phyloP scores from a whole-genome alignment of 176 grass and related monocot genomes.

The Triticum timopheevii region DNA sequence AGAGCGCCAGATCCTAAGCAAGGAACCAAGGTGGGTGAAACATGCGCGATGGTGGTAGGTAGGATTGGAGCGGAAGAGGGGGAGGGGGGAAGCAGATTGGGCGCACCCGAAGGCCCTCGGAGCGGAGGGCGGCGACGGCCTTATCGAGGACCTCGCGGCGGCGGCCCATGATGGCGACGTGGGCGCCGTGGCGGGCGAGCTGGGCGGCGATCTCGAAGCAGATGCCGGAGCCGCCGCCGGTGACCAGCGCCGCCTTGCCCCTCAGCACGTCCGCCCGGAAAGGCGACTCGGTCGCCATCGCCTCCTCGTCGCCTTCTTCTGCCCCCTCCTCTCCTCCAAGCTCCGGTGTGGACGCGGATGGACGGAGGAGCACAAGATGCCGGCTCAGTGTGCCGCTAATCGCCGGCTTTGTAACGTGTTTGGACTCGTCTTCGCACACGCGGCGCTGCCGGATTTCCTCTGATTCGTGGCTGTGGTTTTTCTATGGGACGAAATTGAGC shows the following conservation, averaged over 20 bases:
- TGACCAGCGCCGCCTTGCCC: conserved; percentile 80
- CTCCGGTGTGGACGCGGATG: not conserved
- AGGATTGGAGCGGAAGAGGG: not conserved
- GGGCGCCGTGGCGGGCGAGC: conserved; percentile 75
- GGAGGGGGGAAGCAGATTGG: not conserved
- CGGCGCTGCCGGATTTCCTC: not conserved
- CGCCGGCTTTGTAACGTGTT: not conserved
- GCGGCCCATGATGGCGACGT: conserved; percentile 84
- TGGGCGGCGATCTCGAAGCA: conserved; percentile 81
- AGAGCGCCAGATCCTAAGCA: not conserved
- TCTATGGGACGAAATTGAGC: not conserved
- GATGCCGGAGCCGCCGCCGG: conserved; percentile 85
- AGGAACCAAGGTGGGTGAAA: not conserved
- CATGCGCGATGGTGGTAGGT: not conserved
- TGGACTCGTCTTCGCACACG: conserved; percentile 1
- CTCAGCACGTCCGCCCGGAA: conserved; percentile 70
- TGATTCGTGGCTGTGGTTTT: conserved; percentile 5
- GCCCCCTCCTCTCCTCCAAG: not conserved
- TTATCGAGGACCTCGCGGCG: conserved; percentile 78
- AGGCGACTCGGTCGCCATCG: conserved; percentile 50
- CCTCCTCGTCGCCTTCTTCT: not conserved
- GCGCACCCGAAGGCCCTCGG: conserved; percentile 60
- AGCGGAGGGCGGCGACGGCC: conserved; percentile 62
- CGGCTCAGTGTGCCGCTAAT: not conserved
- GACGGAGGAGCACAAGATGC: not conserved